Evolutionary conservation across 1,284 basidiomycete species (phyloP).

Genomic region (Coriolopsis trogii): DNA sequence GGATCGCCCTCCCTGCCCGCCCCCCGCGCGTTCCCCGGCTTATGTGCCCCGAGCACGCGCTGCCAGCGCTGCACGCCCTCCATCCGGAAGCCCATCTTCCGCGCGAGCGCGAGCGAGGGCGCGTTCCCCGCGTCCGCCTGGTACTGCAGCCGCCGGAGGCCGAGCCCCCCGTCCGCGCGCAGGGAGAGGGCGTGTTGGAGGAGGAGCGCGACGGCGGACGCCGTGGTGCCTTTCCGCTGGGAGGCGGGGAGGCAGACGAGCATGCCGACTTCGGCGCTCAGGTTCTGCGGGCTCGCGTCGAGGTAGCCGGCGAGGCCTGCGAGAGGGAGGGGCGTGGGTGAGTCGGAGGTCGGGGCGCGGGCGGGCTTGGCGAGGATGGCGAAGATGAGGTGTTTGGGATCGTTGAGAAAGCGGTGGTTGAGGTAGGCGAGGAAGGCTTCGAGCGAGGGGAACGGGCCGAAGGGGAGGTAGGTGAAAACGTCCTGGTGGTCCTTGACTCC

Average conservation of each 20-base stretch:
- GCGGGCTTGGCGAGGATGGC: slow-evolving; percentile 49
- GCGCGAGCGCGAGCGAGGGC: slow-evolving; percentile 52
- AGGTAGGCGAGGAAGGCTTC: slow-evolving; percentile 34
- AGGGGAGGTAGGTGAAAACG: slow-evolving; percentile 41
- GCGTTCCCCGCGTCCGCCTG: slow-evolving; percentile 53
- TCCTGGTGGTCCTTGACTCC: slow-evolving; percentile 24
- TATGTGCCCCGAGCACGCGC: slow-evolving; percentile 41
- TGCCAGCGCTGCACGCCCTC: slow-evolving; percentile 64
- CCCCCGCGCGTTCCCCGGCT: slow-evolving; percentile 34
- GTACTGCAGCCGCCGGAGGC: slow-evolving; percentile 69
- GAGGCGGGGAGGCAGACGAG: slow-evolving; percentile 57
- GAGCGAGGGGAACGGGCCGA: slow-evolving; percentile 40
- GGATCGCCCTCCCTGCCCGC: slow-evolving; percentile 44
- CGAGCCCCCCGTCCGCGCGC: slow-evolving; percentile 50
- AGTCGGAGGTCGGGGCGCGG: background rate
- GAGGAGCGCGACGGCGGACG: slow-evolving; percentile 63
- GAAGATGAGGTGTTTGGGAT: slow-evolving; percentile 43
- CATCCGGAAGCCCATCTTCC: slow-evolving; percentile 60
- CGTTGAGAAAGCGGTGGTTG: slow-evolving; percentile 36
- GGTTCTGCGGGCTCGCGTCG: slow-evolving; percentile 40
- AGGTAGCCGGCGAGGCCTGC: slow-evolving; percentile 49
- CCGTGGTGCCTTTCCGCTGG: slow-evolving; percentile 65
- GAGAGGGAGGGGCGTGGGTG: slow-evolving; percentile 12
- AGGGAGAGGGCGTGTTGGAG: slow-evolving; percentile 58
- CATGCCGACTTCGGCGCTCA: slow-evolving; percentile 53